Evolutionary conservation across 805 yeast genomes (phyloP).

Genomic region (Lipomyces chichibuensis): DNA sequence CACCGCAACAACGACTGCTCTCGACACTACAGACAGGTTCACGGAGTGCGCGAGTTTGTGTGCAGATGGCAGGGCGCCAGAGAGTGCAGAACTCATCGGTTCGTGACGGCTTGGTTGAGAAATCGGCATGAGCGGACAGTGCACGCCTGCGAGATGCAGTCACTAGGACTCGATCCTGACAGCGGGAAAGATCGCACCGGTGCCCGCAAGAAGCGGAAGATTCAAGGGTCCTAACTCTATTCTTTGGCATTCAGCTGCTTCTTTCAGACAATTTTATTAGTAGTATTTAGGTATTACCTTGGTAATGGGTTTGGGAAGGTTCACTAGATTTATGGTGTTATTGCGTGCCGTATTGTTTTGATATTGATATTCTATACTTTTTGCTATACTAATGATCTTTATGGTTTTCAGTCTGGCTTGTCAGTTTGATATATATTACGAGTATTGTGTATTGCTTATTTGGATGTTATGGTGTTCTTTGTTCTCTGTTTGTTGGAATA

Average conservation of each 20-base stretch:
- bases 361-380: background rate
- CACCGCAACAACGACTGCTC: slow-evolving; percentile 34
- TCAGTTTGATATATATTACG: background rate
- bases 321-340: background rate
- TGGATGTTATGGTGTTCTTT: background rate
- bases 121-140: slow-evolving; percentile 33
- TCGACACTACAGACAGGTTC: slow-evolving; percentile 32
- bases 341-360: background rate
- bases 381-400: background rate
- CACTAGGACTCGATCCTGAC: background rate
- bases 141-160: slow-evolving; percentile 22
- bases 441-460: background rate
- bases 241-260: background rate
- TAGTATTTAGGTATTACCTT: background rate
- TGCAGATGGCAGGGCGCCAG: slow-evolving; percentile 29
- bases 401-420: no score
- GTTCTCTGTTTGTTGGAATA: background rate
- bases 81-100: slow-evolving; percentile 31
- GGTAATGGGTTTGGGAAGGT: background rate
- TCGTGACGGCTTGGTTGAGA: slow-evolving; percentile 33
- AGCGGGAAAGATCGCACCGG: background rate
- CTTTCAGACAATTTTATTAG: background rate
- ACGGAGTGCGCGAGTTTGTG: slow-evolving; percentile 32
- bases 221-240: background rate
- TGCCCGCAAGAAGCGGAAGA: background rate